Conservation (phyloP, 2,329 filamentous ascomycete species). For the Colletotrichum lentis region DNA sequence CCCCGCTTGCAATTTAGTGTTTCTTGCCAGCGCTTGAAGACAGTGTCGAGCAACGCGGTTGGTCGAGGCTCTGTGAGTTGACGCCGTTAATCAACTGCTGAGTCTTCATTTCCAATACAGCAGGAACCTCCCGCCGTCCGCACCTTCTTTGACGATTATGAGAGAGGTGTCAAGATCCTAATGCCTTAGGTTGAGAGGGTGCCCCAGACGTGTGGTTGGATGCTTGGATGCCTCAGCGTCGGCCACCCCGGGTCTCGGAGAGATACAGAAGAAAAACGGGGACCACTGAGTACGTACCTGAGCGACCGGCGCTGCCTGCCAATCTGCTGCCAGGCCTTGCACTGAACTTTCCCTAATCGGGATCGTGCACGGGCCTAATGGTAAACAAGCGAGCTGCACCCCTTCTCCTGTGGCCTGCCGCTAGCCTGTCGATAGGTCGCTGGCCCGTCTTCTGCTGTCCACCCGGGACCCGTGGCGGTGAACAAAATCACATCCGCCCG, state of each 20-base stretch:
- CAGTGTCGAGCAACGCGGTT: slow-evolving; percentile 12
- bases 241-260: slow-evolving; percentile 14
- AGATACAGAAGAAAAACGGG: slow-evolving; percentile 15
- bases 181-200: background rate
- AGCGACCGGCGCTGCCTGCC: background rate
- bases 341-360: slow-evolving; percentile 44
- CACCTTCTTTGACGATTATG: background rate
- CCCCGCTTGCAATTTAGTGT: slow-evolving; percentile 30
- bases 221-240: slow-evolving; percentile 8
- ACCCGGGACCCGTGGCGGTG: slow-evolving; percentile 46
- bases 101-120: background rate
- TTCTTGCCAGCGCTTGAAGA: slow-evolving; percentile 15
- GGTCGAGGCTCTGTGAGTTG: background rate
- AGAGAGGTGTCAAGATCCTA: background rate
- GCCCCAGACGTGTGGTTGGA: slow-evolving; percentile 3
- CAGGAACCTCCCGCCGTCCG: background rate
- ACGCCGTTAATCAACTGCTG: background rate
- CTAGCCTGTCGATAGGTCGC: slow-evolving; percentile 26
- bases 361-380: slow-evolving; percentile 41
- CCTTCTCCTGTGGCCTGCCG: slow-evolving; percentile 33
- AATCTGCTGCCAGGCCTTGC: slow-evolving; percentile 20
- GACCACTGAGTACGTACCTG: slow-evolving; percentile 6
- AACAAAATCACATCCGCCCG: slow-evolving; percentile 42
- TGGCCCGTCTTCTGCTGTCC: slow-evolving; percentile 41
- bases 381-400: slow-evolving; percentile 50